Conservation (phyloP, 2,329 filamentous ascomycete genomes). For the Penicillium sp. region DNA sequence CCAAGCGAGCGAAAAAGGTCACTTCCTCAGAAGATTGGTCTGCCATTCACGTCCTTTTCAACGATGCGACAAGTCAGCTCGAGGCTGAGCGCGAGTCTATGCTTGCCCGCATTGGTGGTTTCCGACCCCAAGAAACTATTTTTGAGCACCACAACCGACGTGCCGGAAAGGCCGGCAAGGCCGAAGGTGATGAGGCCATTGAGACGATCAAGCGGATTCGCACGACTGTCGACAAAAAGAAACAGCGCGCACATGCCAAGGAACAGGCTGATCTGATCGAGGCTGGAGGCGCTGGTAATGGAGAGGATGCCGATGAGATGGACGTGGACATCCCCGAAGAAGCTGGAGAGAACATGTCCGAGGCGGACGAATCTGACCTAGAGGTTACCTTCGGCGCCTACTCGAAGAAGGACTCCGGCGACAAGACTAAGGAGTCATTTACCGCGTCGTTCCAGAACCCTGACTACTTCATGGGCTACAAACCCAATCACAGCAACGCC, state of each 20-base stretch:
- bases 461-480: conserved; percentile 96
- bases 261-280: conserved; percentile 26
- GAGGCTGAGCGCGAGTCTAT: conserved; percentile 78
- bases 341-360: conserved; percentile 51
- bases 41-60: conserved; percentile 78
- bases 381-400: conserved; percentile 69
- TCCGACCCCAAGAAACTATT: conserved; percentile 89
- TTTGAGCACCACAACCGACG: conserved; percentile 85
- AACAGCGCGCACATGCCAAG: conserved; percentile 35
- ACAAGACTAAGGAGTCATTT: conserved; percentile 51
- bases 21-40: conserved; percentile 68
- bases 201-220: conserved; percentile 48
- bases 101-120: conserved; percentile 83
- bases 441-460: conserved; percentile 69
- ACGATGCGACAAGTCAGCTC: conserved; percentile 58
- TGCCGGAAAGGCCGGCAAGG: conserved; percentile 65
- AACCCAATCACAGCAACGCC: conserved; percentile 72
- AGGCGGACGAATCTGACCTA: conserved; percentile 62
- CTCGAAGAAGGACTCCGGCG: conserved; percentile 38
- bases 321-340: conserved; percentile 42
- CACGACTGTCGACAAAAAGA: conserved; percentile 43
- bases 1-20: conserved; percentile 78
- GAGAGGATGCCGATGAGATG: conserved; percentile 34
- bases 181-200: conserved; percentile 57
- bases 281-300: conserved; percentile 32